Percentiles rank a stretch among this genome's conserved stretches.
Conservation (phyloP, 805 yeast genomes). For the Vanderwaltozyma tropicalis region DNA sequence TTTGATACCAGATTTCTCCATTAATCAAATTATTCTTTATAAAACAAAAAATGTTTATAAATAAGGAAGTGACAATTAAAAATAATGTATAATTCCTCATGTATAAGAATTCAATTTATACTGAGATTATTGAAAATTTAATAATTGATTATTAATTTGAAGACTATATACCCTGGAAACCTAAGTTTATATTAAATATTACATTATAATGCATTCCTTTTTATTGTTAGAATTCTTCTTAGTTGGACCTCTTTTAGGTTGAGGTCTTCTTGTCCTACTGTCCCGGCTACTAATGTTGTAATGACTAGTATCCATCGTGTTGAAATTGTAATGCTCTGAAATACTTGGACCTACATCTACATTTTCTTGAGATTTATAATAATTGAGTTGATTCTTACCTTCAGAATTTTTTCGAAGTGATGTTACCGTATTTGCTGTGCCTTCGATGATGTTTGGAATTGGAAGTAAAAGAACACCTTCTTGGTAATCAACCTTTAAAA, state of each 20-base stretch:
- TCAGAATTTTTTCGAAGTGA: neutral
- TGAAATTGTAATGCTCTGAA: neutral
- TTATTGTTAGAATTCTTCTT: neutral
- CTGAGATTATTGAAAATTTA: too few species aligned
- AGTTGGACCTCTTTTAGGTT: too few species aligned
- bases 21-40: too few species aligned
- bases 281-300: neutral
- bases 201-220: conserved; percentile 6
- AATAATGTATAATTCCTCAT: too few species aligned
- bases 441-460: conserved; percentile 10
- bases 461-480: conserved; percentile 16
- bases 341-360: neutral
- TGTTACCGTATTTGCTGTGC: neutral
- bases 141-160: too few species aligned
- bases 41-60: too few species aligned
- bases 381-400: conserved; percentile 1
- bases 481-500: conserved; percentile 22
- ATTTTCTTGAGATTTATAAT: neutral
- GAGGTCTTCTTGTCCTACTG: too few species aligned
- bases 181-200: neutral
- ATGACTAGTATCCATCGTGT: neutral
- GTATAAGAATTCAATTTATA: too few species aligned
- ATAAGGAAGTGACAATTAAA: too few species aligned
- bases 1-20: too few species aligned
- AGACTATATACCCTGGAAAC: too few species aligned